A percentile compares a stretch with the other conserved stretches of the same genome.
phyloP scores from a whole-genome alignment of 2,329 filamentous ascomycete genomes.

The Aspergillus pseudoviridinutans region DNA sequence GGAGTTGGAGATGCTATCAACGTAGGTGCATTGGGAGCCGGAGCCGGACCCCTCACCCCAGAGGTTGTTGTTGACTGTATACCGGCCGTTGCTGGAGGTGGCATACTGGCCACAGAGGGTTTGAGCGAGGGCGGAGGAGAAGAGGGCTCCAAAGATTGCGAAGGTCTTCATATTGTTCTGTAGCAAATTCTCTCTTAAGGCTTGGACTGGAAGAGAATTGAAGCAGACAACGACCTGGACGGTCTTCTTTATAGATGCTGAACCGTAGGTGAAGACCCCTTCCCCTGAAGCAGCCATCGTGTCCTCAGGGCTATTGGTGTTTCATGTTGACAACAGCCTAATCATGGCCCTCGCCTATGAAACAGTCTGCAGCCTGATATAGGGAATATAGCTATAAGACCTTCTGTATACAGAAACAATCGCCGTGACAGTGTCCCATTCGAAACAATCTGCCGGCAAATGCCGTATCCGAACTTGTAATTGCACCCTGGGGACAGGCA shows the following conservation, averaged over 20 bases:
- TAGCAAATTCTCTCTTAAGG: background rate
- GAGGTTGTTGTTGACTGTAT: slow-evolving; percentile 48
- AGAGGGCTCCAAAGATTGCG: background rate
- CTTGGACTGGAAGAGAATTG: background rate
- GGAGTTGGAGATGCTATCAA: slow-evolving; percentile 26
- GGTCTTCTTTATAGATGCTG: background rate
- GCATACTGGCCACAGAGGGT: slow-evolving; percentile 21
- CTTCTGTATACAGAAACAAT: background rate
- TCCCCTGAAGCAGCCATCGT: background rate
- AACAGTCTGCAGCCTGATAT: background rate
- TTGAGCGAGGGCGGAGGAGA: background rate
- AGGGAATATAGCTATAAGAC: background rate
- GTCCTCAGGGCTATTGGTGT: background rate
- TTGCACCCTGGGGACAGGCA: background rate
- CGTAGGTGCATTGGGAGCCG: slow-evolving; percentile 39
- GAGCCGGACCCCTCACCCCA: slow-evolving; percentile 38
- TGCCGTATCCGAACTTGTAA: background rate
- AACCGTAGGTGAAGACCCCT: background rate
- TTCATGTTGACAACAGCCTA: background rate
- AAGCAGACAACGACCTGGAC: background rate
- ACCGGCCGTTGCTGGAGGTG: slow-evolving; percentile 29
- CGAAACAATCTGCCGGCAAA: background rate
- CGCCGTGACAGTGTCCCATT: background rate
- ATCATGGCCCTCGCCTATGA: background rate
- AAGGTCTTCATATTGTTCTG: background rate